A percentile compares a stretch with the other conserved stretches of the same genome.
These are phyloP conservation scores for Haplosporangium gracile DNA, from an alignment of 192 early-diverging fungal species.

Conservation along the genomic window DNA sequence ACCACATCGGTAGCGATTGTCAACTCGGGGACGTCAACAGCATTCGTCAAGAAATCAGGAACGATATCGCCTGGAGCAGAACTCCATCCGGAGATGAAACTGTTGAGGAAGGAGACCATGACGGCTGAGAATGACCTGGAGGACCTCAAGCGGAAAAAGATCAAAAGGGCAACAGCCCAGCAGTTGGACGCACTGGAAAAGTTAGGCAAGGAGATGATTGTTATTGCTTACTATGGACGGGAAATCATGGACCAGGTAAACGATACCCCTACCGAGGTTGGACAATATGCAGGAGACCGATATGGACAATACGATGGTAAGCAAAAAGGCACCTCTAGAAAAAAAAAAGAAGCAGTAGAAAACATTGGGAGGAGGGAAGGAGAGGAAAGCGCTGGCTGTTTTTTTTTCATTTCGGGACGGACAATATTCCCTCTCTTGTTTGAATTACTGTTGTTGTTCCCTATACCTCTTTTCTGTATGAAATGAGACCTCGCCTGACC, in stretches of 20 bases:
- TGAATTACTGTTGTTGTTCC: neutral
- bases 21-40: neutral
- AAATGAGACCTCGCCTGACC: neutral
- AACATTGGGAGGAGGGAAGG: no score
- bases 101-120: constrained; percentile 50
- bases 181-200: constrained; percentile 54
- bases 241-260: constrained; percentile 35
- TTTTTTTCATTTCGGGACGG: neutral
- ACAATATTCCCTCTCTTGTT: neutral
- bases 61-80: constrained; percentile 18
- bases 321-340: neutral
- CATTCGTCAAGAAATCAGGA: neutral
- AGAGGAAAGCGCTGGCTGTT: neutral
- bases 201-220: constrained; percentile 49
- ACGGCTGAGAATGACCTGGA: constrained; percentile 45
- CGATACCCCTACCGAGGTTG: constrained; percentile 47
- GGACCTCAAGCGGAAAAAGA: constrained; percentile 44
- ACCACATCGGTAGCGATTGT: neutral
- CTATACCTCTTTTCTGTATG: neutral
- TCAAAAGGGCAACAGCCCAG: constrained; percentile 32
- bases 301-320: constrained; percentile 39
- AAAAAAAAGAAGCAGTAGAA: neutral
- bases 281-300: constrained; percentile 42
- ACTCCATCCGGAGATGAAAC: constrained; percentile 43
- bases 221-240: constrained; percentile 41